These are phyloP conservation scores for Pseudopyrenochaeta lycopersici DNA, from an alignment of 2,329 filamentous ascomycete genomes.

Conservation along the genomic window DNA sequence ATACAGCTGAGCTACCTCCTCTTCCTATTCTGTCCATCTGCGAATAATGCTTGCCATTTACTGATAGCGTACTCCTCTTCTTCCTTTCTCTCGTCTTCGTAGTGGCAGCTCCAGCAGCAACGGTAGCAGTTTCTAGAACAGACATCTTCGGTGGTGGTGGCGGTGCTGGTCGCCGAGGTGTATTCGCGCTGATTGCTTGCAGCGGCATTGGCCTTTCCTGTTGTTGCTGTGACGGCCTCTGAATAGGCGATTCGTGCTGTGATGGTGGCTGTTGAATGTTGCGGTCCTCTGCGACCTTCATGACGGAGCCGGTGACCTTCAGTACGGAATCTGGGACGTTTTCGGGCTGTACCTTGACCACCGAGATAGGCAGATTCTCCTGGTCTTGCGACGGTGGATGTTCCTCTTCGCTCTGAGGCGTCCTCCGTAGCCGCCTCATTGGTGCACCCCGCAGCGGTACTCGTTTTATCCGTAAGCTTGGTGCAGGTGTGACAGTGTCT, in stretches of 20 bases:
- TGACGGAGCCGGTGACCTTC: conserved; percentile 45
- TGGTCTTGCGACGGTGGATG: conserved; percentile 70
- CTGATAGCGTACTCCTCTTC: conserved; percentile 81
- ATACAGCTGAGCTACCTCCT: conserved; percentile 93
- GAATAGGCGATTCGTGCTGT: conserved; percentile 39
- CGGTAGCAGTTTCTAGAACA: conserved; percentile 88
- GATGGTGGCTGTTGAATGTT: conserved; percentile 27
- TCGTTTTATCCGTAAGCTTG: conserved; percentile 50
- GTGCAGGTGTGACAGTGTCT: conserved; percentile 52
- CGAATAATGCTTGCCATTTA: conserved; percentile 92
- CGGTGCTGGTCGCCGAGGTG: conserved; percentile 78
- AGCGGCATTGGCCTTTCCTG: conserved; percentile 59
- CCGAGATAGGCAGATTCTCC: conserved; percentile 74
- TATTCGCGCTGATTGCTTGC: conserved; percentile 68
- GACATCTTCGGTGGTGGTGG: conserved; percentile 95
- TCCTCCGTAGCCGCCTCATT: conserved; percentile 49
- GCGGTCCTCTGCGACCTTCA: conserved; percentile 43
- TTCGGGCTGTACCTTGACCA: conserved; percentile 35
- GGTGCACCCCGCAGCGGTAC: conserved; percentile 51
- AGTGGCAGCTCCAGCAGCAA: conserved; percentile 80
- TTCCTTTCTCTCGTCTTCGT: conserved; percentile 75
- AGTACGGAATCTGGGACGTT: conserved; percentile 40
- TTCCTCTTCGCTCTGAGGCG: conserved; percentile 51
- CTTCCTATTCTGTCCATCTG: conserved; percentile 89
- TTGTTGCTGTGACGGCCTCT: conserved; percentile 48